These are phyloP conservation scores for Alternaria alternata DNA, from an alignment of 2,329 filamentous ascomycete genomes.

Conservation along the genomic window DNA sequence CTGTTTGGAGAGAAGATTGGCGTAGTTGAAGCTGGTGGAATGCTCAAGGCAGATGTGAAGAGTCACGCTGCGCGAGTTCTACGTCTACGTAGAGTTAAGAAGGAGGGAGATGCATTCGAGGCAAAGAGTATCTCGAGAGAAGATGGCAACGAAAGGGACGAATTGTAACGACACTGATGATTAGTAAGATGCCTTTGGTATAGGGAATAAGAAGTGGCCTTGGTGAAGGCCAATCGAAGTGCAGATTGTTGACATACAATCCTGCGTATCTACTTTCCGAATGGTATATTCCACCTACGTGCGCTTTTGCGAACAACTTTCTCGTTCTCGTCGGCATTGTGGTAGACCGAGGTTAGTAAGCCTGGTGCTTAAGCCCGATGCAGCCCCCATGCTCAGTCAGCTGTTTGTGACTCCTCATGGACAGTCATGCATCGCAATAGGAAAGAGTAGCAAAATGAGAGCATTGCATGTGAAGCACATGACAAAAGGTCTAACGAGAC, in stretches of 20 bases:
- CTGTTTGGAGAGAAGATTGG: constrained; percentile 37
- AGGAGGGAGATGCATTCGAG: constrained; percentile 31
- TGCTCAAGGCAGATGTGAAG: constrained; percentile 26
- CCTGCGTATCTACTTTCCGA: neutral
- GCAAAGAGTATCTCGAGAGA: constrained; percentile 32
- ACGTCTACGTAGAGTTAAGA: constrained; percentile 25
- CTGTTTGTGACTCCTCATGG: neutral
- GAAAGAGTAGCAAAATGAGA: neutral
- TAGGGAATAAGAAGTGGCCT: neutral
- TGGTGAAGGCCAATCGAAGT: neutral
- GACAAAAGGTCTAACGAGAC: neutral
- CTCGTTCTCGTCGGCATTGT: neutral
- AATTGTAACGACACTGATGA: constrained; percentile 15
- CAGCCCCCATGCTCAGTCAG: neutral
- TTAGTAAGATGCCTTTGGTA: neutral
- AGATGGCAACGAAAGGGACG: constrained; percentile 20
- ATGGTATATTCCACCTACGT: neutral
- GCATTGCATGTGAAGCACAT: neutral
- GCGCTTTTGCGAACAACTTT: neutral
- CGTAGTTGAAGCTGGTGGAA: constrained; percentile 29
- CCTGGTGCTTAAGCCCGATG: neutral
- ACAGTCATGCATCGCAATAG: neutral
- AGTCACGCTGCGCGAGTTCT: constrained; percentile 33
- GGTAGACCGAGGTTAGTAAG: neutral
- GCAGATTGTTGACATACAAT: neutral